Percentiles rank a stretch among this genome's conserved stretches.
phyloP scores from a whole-genome alignment of 2,329 filamentous ascomycete genomes.

The Penicillium rolfsii region DNA sequence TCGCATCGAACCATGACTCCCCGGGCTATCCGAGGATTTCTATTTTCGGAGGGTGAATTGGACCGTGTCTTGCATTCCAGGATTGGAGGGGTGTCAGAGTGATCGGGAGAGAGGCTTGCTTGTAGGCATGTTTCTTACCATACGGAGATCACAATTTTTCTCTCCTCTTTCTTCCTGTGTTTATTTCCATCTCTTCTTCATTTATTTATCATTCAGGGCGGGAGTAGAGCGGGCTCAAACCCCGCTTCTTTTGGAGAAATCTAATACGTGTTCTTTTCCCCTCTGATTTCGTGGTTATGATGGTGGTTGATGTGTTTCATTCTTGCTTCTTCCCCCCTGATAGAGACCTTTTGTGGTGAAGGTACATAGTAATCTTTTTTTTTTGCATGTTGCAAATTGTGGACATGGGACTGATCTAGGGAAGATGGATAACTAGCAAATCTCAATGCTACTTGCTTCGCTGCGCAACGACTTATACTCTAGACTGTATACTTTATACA shows the following conservation, averaged over 20 bases:
- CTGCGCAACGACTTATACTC: background rate
- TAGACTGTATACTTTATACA: background rate
- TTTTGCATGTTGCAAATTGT: background rate
- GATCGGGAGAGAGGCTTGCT: background rate
- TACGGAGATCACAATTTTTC: background rate
- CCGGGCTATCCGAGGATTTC: constrained; percentile 7
- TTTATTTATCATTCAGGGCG: background rate
- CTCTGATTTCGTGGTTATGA: background rate
- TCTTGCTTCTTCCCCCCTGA: background rate
- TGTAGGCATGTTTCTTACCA: background rate
- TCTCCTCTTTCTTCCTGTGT: background rate
- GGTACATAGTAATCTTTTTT: background rate
- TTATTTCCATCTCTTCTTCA: background rate
- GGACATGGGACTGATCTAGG: background rate
- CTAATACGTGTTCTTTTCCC: background rate
- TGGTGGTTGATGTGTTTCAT: background rate
- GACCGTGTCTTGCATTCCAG: background rate
- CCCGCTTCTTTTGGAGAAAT: constrained; percentile 2
- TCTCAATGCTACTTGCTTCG: background rate
- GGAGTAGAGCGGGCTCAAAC: constrained; percentile 3
- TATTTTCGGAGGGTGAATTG: background rate
- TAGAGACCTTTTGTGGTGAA: background rate
- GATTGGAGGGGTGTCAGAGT: background rate
- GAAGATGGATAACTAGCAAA: background rate
- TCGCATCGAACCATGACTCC: background rate